Evolutionary conservation across 2,329 filamentous ascomycete genomes (phyloP).

Genomic region (Xylaria sp.): DNA sequence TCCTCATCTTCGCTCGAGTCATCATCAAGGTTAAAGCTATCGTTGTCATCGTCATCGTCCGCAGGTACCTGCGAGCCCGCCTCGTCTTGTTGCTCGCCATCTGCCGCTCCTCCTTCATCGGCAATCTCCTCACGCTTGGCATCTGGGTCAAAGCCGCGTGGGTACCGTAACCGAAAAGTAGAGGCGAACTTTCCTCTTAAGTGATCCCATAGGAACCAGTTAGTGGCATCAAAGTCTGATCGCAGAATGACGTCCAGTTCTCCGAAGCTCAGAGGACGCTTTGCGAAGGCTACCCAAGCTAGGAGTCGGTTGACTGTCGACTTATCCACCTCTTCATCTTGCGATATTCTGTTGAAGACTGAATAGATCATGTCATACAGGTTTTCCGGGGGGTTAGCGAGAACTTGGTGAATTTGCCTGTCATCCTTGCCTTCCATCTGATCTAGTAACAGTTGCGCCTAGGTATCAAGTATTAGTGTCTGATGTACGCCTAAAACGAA

Average conservation of each 20-base stretch:
- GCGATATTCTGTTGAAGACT: slow-evolving; percentile 21
- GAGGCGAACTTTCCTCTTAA: slow-evolving; percentile 18
- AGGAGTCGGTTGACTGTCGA: slow-evolving; percentile 17
- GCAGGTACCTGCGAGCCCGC: background rate
- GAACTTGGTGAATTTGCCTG: slow-evolving; percentile 19
- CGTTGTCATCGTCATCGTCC: slow-evolving; percentile 5
- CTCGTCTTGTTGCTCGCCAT: slow-evolving; percentile 2
- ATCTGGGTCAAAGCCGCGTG: slow-evolving; percentile 15
- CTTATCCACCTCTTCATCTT: slow-evolving; percentile 21
- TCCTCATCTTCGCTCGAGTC: slow-evolving; percentile 19
- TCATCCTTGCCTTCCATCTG: slow-evolving; percentile 27
- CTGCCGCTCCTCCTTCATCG: background rate
- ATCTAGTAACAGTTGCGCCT: slow-evolving; percentile 20
- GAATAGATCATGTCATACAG: slow-evolving; percentile 25
- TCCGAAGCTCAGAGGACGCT: slow-evolving; percentile 13
- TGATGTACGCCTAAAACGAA: background rate
- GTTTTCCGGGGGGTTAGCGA: slow-evolving; percentile 19
- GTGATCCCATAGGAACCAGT: slow-evolving; percentile 25
- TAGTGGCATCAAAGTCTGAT: slow-evolving; percentile 20
- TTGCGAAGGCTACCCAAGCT: slow-evolving; percentile 23
- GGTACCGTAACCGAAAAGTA: slow-evolving; percentile 20
- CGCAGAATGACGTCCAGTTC: slow-evolving; percentile 18
- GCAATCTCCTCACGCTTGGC: slow-evolving; percentile 1
- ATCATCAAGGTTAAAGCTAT: slow-evolving; percentile 18
- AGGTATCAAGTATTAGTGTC: background rate